phyloP scores from a whole-genome alignment of 345 rosid species.

The Toxicodendron radicans region DNA sequence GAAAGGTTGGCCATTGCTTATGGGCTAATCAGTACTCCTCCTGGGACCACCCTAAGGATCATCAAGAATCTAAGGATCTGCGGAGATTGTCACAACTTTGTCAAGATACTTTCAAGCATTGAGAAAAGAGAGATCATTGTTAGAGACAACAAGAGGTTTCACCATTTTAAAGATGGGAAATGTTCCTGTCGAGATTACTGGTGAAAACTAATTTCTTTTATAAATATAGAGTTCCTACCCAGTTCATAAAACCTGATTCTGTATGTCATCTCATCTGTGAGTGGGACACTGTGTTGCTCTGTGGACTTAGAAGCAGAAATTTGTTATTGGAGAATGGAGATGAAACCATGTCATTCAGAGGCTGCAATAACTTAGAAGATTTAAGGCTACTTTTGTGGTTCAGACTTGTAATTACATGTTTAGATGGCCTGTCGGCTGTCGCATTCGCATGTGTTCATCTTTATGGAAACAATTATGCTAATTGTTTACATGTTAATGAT shows the following conservation, averaged over 20 bases:
- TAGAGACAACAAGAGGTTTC: conserved; percentile 18
- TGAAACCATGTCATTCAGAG: neutral
- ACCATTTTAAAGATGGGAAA: conserved; percentile 15
- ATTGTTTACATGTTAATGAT: neutral
- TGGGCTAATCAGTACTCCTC: conserved; percentile 17
- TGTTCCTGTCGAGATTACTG: conserved; percentile 22
- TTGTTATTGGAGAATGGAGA: neutral
- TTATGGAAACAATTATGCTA: no score
- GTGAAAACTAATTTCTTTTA: neutral
- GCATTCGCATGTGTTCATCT: no score
- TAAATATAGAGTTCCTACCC: neutral
- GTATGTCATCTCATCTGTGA: neutral
- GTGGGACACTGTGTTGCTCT: neutral
- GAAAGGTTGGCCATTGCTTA: conserved; percentile 23
- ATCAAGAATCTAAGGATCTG: conserved; percentile 21
- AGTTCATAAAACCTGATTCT: neutral
- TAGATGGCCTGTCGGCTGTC: no score
- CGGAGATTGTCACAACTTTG: conserved; percentile 17
- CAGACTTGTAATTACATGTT: neutral
- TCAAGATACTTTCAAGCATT: conserved; percentile 13
- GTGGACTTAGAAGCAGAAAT: neutral
- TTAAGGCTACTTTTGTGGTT: no score
- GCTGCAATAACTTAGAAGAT: neutral
- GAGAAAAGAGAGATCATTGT: conserved; percentile 18
- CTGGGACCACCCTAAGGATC: conserved; percentile 13